Evolutionary conservation across 129 eudicot species (phyloP).

Genomic region (Escallonia rubra): DNA sequence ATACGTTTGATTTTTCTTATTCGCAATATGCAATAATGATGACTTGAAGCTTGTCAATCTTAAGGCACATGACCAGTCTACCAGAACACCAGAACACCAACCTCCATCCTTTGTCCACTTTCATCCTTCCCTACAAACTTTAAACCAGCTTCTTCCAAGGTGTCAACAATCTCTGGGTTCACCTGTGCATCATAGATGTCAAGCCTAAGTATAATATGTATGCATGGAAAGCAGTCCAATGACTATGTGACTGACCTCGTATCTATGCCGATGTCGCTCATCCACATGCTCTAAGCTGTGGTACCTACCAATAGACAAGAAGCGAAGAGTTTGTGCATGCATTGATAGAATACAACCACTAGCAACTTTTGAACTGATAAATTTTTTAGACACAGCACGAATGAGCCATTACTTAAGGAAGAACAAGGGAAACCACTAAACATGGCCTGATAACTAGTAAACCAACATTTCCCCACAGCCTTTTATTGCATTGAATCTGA

Average conservation of each 20-base stretch:
- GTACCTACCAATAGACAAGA: constrained; percentile 39
- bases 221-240: neutral
- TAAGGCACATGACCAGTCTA: neutral
- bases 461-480: no score
- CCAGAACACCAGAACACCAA: constrained; percentile 21
- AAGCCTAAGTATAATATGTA: constrained; percentile 1
- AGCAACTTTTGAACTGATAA: no score
- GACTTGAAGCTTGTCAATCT: neutral
- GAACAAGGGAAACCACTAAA: no score
- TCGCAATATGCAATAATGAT: neutral
- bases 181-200: constrained; percentile 51
- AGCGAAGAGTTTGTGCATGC: neutral
- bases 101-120: constrained; percentile 98
- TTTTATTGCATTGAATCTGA: no score
- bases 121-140: constrained; percentile 95
- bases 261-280: constrained; percentile 84
- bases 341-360: neutral
- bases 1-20: no score
- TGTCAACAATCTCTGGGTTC: constrained; percentile 70
- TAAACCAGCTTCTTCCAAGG: constrained; percentile 72
- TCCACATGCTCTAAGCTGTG: constrained; percentile 60
- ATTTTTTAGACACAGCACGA: no score
- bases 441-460: no score
- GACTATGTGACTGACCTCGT: constrained; percentile 11
- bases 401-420: no score